These are phyloP conservation scores for Strigomonas culicis DNA, from an alignment of 208 protist species.

Conservation along the genomic window DNA sequence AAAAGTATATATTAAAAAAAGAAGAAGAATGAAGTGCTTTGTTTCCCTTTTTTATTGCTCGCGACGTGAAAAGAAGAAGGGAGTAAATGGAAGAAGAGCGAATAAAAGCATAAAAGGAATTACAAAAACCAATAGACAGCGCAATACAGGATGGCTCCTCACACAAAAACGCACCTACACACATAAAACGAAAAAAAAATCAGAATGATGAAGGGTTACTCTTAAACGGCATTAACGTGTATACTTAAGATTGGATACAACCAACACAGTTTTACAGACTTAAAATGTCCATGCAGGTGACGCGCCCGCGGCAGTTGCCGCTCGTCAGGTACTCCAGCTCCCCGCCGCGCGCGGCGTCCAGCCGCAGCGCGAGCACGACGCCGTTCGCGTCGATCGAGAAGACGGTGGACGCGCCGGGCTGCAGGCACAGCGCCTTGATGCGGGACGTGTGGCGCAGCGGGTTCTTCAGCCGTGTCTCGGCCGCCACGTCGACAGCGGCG, in stretches of 20 bases:
- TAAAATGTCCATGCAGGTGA: conserved; percentile 45
- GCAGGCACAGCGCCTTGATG: conserved; percentile 37
- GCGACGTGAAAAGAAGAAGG: too few species aligned
- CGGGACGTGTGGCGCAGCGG: conserved; percentile 50
- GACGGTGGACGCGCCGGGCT: conserved; percentile 19
- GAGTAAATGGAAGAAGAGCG: too few species aligned
- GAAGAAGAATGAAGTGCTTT: neutral
- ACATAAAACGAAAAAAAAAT: too few species aligned
- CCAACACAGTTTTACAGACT: conserved; percentile 17
- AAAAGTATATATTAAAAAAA: conserved; percentile 4
- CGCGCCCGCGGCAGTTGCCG: conserved; percentile 71
- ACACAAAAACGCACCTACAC: too few species aligned
- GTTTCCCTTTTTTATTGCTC: too few species aligned
- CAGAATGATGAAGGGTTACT: too few species aligned
- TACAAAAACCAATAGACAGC: too few species aligned
- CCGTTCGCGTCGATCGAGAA: conserved; percentile 65
- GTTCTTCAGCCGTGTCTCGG: conserved; percentile 36
- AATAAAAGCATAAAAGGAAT: too few species aligned
- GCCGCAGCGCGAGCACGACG: conserved; percentile 43
- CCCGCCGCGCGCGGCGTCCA: neutral
- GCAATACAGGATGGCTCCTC: too few species aligned
- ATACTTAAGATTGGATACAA: neutral
- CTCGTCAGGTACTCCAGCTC: conserved; percentile 39
- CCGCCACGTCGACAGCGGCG: conserved; percentile 14
- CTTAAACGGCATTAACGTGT: too few species aligned